These are phyloP conservation scores for Triangularia verruculosa DNA, from an alignment of 2,329 filamentous ascomycete species.

Conservation along the genomic window DNA sequence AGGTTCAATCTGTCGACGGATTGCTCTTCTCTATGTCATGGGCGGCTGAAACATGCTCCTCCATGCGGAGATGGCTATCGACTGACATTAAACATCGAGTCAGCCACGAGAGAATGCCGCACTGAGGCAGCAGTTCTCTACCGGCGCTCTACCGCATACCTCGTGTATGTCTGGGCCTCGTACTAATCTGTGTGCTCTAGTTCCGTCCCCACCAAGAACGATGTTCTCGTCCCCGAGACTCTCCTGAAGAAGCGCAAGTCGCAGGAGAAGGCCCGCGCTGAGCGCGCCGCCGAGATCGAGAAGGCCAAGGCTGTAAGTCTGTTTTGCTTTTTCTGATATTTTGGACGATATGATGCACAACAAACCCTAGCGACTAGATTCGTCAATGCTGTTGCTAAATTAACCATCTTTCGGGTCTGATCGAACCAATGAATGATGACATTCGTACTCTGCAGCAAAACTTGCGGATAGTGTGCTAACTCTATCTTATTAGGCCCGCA, in stretches of 20 bases:
- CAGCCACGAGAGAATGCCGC: slow-evolving; percentile 88
- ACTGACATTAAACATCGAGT: slow-evolving; percentile 65
- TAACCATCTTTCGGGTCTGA: slow-evolving; percentile 99
- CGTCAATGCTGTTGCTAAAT: slow-evolving; percentile 97
- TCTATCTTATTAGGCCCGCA: slow-evolving; percentile 70
- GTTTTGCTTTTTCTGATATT: slow-evolving; percentile 19
- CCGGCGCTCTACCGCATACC: slow-evolving; percentile 71
- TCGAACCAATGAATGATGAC: slow-evolving; percentile 26
- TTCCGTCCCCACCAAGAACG: slow-evolving; percentile 88
- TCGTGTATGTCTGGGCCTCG: slow-evolving; percentile 63
- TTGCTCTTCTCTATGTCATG: slow-evolving; percentile 52
- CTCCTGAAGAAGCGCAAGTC: slow-evolving; percentile 99
- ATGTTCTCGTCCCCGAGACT: slow-evolving; percentile 97
- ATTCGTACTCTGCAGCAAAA: slow-evolving; percentile 4
- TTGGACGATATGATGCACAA: slow-evolving; percentile 76
- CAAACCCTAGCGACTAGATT: slow-evolving; percentile 89
- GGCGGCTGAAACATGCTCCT: not conserved
- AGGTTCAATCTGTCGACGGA: slow-evolving; percentile 70
- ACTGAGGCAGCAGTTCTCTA: slow-evolving; percentile 88
- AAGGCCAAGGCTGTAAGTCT: slow-evolving; percentile 83
- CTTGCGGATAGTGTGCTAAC: slow-evolving; percentile 35
- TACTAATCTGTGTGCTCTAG: slow-evolving; percentile 77
- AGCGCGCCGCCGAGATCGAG: slow-evolving; percentile 73
- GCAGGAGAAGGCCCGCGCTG: slow-evolving; percentile 97
- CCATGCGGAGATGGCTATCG: slow-evolving; percentile 55